These are phyloP conservation scores for Bassia scoparia DNA, from an alignment of 148 eudicot species.

Conservation along the genomic window DNA sequence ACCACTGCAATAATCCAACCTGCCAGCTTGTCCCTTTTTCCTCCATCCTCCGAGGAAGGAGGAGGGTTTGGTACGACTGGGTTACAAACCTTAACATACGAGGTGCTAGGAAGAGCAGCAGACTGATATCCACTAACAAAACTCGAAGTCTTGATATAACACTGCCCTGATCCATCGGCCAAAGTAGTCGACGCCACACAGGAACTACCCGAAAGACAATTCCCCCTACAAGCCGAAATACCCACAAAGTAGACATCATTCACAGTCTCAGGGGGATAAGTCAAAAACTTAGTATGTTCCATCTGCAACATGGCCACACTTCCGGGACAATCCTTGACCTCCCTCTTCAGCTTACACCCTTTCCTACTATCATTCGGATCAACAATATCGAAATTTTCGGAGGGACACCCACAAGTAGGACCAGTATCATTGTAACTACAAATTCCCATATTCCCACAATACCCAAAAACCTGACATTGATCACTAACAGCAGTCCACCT, in stretches of 20 bases:
- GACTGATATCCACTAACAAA: conserved; percentile 73
- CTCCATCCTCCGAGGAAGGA: conserved; percentile 15
- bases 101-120: conserved; percentile 80
- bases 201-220: conserved; percentile 49
- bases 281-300: conserved; percentile 57
- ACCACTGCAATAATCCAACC: conserved; percentile 57
- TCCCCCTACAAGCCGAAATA: conserved; percentile 47
- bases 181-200: conserved; percentile 69
- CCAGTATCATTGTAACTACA: conserved; percentile 76
- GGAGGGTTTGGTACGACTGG: conserved; percentile 50
- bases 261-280: conserved; percentile 52
- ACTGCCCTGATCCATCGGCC: conserved; percentile 71
- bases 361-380: conserved; percentile 49
- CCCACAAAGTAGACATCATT: conserved; percentile 37
- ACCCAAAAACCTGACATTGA: conserved; percentile 81
- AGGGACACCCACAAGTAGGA: conserved; percentile 78
- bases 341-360: conserved; percentile 74
- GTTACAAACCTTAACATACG: conserved; percentile 67
- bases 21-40: conserved; percentile 19
- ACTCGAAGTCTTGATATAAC: conserved; percentile 44
- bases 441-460: conserved; percentile 81
- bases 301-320: conserved; percentile 47
- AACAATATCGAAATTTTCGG: conserved; percentile 55
- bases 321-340: conserved; percentile 46
- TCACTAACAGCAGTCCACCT: conserved; percentile 77